These are phyloP conservation scores for Salvia rosmarinus DNA, from an alignment of 257 asterid species.

Conservation along the genomic window DNA sequence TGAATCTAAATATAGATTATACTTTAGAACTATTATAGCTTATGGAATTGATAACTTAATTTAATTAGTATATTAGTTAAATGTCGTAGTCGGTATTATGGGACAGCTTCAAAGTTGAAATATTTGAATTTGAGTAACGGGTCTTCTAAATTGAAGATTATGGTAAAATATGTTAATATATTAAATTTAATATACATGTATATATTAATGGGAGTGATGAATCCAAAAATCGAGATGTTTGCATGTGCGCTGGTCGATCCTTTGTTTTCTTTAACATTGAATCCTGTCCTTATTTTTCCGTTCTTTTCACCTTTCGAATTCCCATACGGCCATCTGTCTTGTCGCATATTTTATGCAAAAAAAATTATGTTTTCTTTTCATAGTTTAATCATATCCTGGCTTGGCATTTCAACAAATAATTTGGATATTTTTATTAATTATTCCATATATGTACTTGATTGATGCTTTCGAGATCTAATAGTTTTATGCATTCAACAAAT, in stretches of 20 bases:
- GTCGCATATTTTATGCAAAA: not conserved
- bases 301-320: conserved; percentile 12
- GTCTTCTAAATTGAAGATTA: not conserved
- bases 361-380: not conserved
- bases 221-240: not conserved
- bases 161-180: not conserved
- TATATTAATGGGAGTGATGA: not conserved
- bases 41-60: too few relatives aligned
- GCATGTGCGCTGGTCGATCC: conserved; percentile 29
- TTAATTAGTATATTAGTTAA: too few relatives aligned
- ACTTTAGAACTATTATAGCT: too few relatives aligned
- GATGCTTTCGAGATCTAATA: not conserved
- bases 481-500: not conserved
- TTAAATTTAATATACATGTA: not conserved
- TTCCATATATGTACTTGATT: not conserved
- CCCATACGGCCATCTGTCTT: conserved; percentile 16
- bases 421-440: not conserved
- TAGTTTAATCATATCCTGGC: not conserved
- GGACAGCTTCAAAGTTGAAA: not conserved
- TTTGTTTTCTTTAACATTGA: conserved; percentile 28
- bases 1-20: too few relatives aligned
- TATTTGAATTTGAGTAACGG: not conserved
- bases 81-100: not conserved
- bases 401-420: not conserved
- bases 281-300: conserved; percentile 28